Conservation (phyloP, 805 yeast species). For the Nakazawaea anatomiae region DNA sequence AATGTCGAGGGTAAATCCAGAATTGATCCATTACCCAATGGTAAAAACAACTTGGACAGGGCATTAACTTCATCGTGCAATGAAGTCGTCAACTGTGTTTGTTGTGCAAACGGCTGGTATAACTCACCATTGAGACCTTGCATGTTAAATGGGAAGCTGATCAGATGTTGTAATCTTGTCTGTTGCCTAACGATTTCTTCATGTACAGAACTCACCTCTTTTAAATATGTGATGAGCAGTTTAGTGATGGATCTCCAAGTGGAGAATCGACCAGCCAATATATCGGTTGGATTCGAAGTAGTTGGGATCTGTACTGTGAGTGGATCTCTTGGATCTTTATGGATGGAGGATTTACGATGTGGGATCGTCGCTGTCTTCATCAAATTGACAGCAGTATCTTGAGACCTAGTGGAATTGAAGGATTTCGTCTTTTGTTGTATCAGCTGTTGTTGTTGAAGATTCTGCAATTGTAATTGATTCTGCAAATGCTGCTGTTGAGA, state of each 20-base stretch:
- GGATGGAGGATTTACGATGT: conserved; percentile 9
- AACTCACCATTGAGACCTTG: conserved; percentile 33
- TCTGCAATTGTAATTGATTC: conserved; percentile 40
- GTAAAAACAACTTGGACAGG: conserved; percentile 53
- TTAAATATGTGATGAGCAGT: conserved; percentile 67
- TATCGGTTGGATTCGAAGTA: conserved; percentile 76
- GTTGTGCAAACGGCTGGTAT: conserved; percentile 27
- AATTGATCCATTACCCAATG: conserved; percentile 73
- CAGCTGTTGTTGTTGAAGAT: conserved; percentile 31
- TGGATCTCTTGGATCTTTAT: conserved; percentile 43
- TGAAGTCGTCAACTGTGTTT: conserved; percentile 8
- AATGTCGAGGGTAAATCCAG: conserved; percentile 76
- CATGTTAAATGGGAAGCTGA: conserved; percentile 46
- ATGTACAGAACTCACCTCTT: conserved; percentile 77
- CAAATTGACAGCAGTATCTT: conserved; percentile 16
- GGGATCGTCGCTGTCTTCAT: conserved; percentile 4
- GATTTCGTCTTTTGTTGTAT: conserved; percentile 34
- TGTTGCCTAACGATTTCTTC: conserved; percentile 87
- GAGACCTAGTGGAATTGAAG: conserved; percentile 28
- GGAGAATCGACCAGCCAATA: conserved; percentile 73
- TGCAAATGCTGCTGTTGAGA: conserved; percentile 40
- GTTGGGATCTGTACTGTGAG: conserved; percentile 46
- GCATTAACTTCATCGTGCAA: conserved; percentile 27
- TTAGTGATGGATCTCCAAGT: conserved; percentile 82
- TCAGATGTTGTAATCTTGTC: conserved; percentile 73